Base-by-base conservation (phyloP, 2,329 filamentous ascomycete genomes). In the Sphaceloma murrayae region DNA sequence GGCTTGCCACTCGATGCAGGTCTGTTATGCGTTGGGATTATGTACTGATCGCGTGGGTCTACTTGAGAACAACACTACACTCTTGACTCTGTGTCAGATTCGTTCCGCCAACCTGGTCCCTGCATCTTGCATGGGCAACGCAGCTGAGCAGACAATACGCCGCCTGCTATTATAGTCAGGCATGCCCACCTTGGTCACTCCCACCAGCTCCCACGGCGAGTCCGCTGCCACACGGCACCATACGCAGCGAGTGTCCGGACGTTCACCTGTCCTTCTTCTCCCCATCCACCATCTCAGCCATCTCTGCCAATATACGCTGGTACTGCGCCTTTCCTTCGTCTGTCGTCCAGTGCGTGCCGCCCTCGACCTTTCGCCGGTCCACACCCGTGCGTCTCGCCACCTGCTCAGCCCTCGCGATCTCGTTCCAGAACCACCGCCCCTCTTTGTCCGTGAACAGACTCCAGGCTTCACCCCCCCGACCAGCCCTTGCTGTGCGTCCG, bases 351-450 rank as follows among this genome's bases (percentile, higher is more conserved):
- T 56, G 54, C 16, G 61, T 60, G 39, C 62, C 47, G 48, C 64
- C 59, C 3, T 22, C 39, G 54, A 65, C 59, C 42, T 66, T 66
- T 31, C 67, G 54, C 32, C 71, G 65, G 50, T 63, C 62, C 18
- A 73, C 66, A 49, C 65, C 69, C 3, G 51, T 58, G 3, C 57
- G 58, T 38, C 75, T 67, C 46, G 65, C 60, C 3, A 79, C 68
- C 46, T 69, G 72, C 17, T 62, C 58, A 4, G 68, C 67, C 46
- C 72, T 74, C 1, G 78, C 82, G 49, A 96, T 80, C 54, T 84
- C 82, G 48, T 82, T 82, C 75, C 85, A 87, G 64, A 96, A 98
- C 88, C 91, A 94, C 33, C 82, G 76, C 16, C 80, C 87, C 64
- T 98, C 88, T 2, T 75, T 74, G 54, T 87, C 81, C 3, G 80